These are phyloP conservation scores for Dacryopinax primogenitus DNA, from an alignment of 768 basidiomycete species.

Conservation along the genomic window DNA sequence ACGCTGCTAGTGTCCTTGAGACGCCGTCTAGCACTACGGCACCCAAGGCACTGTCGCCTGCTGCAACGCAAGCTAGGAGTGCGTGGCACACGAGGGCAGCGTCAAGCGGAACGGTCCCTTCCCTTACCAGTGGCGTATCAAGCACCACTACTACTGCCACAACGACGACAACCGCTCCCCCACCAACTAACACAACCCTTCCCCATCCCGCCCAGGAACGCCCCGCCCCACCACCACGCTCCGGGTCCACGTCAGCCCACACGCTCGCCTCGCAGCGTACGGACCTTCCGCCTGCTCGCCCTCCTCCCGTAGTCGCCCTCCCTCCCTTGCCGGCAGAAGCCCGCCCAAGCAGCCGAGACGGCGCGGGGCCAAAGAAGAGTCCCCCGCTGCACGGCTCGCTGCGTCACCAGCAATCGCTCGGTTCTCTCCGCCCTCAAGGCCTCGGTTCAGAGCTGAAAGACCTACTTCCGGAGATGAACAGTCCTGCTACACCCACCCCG, in stretches of 20 bases:
- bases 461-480: background rate
- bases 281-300: conserved; percentile 19
- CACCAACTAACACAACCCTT: conserved; percentile 29
- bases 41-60: background rate
- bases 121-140: no score
- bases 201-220: conserved; percentile 37
- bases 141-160: no score
- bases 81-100: background rate
- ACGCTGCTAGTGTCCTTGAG: background rate
- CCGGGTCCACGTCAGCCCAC: conserved; percentile 28
- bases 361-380: background rate
- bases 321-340: conserved; percentile 13
- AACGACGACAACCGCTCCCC: conserved; percentile 31
- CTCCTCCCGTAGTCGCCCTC: conserved; percentile 18
- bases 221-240: conserved; percentile 38
- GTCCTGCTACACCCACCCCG: background rate
- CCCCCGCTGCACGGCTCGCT: background rate
- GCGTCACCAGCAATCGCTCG: background rate
- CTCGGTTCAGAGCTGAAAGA: background rate
- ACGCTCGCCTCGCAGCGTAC: conserved; percentile 19
- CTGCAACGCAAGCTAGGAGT: background rate
- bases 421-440: background rate
- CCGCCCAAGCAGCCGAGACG: background rate
- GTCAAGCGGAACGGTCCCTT: background rate
- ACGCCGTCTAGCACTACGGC: background rate